These are phyloP conservation scores for Pseudozyma tsukubaensis DNA, from an alignment of 1,284 basidiomycete genomes.

Conservation along the genomic window DNA sequence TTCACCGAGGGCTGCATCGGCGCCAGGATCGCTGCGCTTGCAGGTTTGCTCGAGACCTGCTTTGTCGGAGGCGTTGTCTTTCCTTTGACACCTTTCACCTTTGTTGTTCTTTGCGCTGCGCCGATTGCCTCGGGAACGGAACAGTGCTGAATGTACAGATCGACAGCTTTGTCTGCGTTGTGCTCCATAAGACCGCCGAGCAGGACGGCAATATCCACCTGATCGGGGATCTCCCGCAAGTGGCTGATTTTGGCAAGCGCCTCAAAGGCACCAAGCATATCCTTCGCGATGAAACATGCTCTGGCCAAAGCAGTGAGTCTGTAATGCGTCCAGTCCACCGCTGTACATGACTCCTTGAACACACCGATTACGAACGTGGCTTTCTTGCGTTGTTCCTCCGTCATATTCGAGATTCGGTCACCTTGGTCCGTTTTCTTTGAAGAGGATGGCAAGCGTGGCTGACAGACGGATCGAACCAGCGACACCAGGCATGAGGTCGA, in stretches of 20 bases:
- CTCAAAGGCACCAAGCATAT: slow-evolving; percentile 34
- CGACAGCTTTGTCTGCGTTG: slow-evolving; percentile 36
- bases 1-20: slow-evolving; percentile 32
- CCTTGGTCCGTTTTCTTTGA: background rate
- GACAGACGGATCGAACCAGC: slow-evolving; percentile 28
- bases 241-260: slow-evolving; percentile 35
- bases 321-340: slow-evolving; percentile 45
- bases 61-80: background rate
- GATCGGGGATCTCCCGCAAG: slow-evolving; percentile 31
- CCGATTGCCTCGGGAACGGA: slow-evolving; percentile 4
- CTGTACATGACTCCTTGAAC: slow-evolving; percentile 21
- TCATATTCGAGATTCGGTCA: background rate
- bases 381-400: slow-evolving; percentile 11
- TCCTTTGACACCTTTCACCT: background rate
- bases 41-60: background rate
- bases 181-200: slow-evolving; percentile 34
- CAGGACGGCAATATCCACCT: slow-evolving; percentile 35
- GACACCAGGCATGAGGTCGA: slow-evolving; percentile 18
- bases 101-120: background rate
- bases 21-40: slow-evolving; percentile 6
- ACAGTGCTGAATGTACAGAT: slow-evolving; percentile 40
- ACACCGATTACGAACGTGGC: slow-evolving; percentile 35
- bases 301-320: slow-evolving; percentile 30
- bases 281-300: slow-evolving; percentile 35
- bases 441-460: background rate